Evolutionary conservation across 2,329 filamentous ascomycete genomes (phyloP).

Genomic region (Drechmeria coniospora): DNA sequence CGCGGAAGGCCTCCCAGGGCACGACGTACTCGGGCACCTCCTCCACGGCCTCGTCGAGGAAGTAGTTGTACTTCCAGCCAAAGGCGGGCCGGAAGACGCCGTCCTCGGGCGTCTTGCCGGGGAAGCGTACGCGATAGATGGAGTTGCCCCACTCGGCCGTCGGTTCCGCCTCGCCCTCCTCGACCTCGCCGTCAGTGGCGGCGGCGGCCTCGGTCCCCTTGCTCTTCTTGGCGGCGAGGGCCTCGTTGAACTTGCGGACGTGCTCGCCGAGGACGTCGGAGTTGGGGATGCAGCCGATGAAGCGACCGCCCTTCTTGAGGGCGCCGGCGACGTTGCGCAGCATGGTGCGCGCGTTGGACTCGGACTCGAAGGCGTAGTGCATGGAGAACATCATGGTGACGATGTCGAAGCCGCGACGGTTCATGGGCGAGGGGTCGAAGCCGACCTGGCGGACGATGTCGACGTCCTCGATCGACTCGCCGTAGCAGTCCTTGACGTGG

Average conservation of each 20-base stretch:
- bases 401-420: slow-evolving; percentile 77
- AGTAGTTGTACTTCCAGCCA: slow-evolving; percentile 97
- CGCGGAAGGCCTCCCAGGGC: slow-evolving; percentile 94
- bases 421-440: slow-evolving; percentile 61
- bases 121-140: slow-evolving; percentile 84
- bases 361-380: slow-evolving; percentile 94
- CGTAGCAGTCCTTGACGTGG: slow-evolving; percentile 83
- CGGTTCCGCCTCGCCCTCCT: slow-evolving; percentile 47
- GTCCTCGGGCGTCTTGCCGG: slow-evolving; percentile 65
- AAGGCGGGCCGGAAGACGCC: slow-evolving; percentile 89
- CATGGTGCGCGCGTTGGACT: slow-evolving; percentile 83
- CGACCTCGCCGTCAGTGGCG: slow-evolving; percentile 27
- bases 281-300: slow-evolving; percentile 94
- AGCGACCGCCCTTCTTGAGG: slow-evolving; percentile 84
- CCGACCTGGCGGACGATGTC: slow-evolving; percentile 74
- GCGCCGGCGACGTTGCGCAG: slow-evolving; percentile 80
- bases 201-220: slow-evolving; percentile 12
- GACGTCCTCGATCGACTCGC: slow-evolving; percentile 66
- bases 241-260: slow-evolving; percentile 62
- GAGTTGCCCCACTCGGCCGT: slow-evolving; percentile 81
- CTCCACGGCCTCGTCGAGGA: slow-evolving; percentile 88
- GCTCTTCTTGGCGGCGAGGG: slow-evolving; percentile 17
- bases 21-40: slow-evolving; percentile 96
- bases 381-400: slow-evolving; percentile 99
- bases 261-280: slow-evolving; percentile 74